Conservation (phyloP, 768 basidiomycete genomes). For the Coprinopsis strossmayeri region DNA sequence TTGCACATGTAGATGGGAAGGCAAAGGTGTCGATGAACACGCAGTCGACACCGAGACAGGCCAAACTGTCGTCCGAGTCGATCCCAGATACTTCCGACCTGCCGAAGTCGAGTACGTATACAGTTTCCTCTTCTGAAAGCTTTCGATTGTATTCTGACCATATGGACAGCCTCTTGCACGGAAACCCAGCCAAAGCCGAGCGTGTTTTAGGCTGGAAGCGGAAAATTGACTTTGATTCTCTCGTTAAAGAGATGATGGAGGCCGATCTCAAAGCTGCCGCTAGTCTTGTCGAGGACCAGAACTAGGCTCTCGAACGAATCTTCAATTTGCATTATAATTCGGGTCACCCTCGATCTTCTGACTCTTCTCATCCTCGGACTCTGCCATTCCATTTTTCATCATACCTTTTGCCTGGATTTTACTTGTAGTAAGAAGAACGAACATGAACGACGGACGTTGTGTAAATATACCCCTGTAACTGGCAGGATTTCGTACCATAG, state of each 20-base stretch:
- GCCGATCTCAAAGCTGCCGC: conserved; percentile 70
- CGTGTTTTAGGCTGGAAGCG: conserved; percentile 87
- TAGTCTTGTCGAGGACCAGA: conserved; percentile 79
- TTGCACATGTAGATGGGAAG: conserved; percentile 60
- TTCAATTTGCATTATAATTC: not conserved
- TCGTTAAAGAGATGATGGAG: conserved; percentile 90
- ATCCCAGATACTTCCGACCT: conserved; percentile 88
- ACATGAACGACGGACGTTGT: no score
- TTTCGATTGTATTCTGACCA: conserved; percentile 5
- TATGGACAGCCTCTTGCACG: conserved; percentile 62
- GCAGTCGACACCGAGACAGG: conserved; percentile 66
- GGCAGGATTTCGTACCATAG: no score
- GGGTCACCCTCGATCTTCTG: no score
- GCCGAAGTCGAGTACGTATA: conserved; percentile 85
- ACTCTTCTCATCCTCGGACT: no score
- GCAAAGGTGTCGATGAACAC: conserved; percentile 69
- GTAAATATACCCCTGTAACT: no score
- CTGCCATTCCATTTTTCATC: no score
- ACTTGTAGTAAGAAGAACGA: no score
- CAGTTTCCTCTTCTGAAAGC: not conserved
- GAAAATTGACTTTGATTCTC: conserved; percentile 70
- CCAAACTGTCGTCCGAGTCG: conserved; percentile 75
- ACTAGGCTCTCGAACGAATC: conserved; percentile 34
- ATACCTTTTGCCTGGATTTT: no score
- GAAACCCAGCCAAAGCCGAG: conserved; percentile 89